Evolutionary conservation across 148 eudicot genomes (phyloP), one percentile per base, ranked within the genome.

Genomic region (Silene conica): DNA sequence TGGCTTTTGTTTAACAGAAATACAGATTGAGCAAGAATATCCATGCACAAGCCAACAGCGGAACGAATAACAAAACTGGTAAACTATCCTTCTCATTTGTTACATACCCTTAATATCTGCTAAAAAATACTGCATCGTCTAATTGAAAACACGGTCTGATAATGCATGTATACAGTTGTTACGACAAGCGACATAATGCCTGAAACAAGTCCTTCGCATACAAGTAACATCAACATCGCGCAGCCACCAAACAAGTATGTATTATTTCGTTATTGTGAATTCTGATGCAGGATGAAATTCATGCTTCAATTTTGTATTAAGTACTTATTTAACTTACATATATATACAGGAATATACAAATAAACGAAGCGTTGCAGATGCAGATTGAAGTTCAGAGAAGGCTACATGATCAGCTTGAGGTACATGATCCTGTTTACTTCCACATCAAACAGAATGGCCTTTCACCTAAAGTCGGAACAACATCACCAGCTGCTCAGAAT

Each of bases 341-440:
- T 2, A 26, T 2, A 9, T 76, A 62, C 89, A 88, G 98, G 84
- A 92, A 86, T 79, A 64, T 90, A 59, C 96, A 87, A 25, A 86
- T 92, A 70, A 82, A 86, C 46, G 98, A 92, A 84, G 92, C 98
- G 25, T 84, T 92, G 85, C 88, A 90, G 67, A 90, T 93, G 90
- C 98, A 93, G 78, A 93, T 90, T 65, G 96, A 90, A 81, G 98
- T 93, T 73, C 96, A 93, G 78, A 85, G 94, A 85, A 83, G 93
- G 81, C 86, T 93, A 75, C 94, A 87, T 72, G 94, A 93, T 76
- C 98, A 93, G 85, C 93, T 93, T 65, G 98, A 93, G 98, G 98
- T 93, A 89, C 79, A 73, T 81, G 80, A 77, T 73, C 80, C 80
- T 73, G 83, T 73, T 77, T 76, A 76, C 80, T 77, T 76, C 80